Conservation (phyloP, 2,329 filamentous ascomycete genomes). For the Fusarium brachygibbosum region DNA sequence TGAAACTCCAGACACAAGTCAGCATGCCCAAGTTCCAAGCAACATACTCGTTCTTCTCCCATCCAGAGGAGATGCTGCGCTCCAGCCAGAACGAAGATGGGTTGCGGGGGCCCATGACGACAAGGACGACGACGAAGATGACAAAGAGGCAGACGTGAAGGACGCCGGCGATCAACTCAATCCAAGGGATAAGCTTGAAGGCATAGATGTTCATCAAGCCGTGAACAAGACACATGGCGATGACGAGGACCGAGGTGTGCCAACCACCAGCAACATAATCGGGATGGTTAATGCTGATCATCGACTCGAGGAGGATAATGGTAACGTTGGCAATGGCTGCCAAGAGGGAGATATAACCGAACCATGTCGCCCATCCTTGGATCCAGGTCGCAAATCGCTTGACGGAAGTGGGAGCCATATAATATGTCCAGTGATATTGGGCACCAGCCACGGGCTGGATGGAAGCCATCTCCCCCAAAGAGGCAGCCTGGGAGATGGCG, state of each 20-base stretch:
- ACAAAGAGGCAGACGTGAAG: constrained; percentile 45
- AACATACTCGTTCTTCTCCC: constrained; percentile 43
- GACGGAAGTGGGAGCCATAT: constrained; percentile 38
- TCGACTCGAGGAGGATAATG: constrained; percentile 47
- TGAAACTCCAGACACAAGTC: constrained; percentile 48
- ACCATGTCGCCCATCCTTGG: constrained; percentile 47
- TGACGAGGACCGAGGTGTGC: constrained; percentile 45
- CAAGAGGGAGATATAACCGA: constrained; percentile 44
- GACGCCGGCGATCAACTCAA: constrained; percentile 44
- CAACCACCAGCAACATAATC: constrained; percentile 43
- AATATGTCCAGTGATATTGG: constrained; percentile 46
- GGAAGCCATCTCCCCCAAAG: constrained; percentile 46
- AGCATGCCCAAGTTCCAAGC: constrained; percentile 47
- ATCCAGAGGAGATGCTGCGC: constrained; percentile 41
- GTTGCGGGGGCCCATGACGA: constrained; percentile 45
- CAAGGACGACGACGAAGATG: constrained; percentile 44
- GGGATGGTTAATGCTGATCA: constrained; percentile 45
- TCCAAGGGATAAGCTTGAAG: constrained; percentile 44
- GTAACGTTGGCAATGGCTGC: constrained; percentile 47
- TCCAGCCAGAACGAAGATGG: constrained; percentile 41
- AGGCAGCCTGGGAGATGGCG: constrained; percentile 43
- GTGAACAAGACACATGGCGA: constrained; percentile 46
- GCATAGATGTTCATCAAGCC: constrained; percentile 43
- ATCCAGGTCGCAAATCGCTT: constrained; percentile 46
- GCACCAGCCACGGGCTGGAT: constrained; percentile 45